A percentile compares a stretch with the other conserved stretches of the same genome.
These are phyloP conservation scores for Neurospora tetraspora DNA, from an alignment of 495 filamentous ascomycete species.

Conservation along the genomic window DNA sequence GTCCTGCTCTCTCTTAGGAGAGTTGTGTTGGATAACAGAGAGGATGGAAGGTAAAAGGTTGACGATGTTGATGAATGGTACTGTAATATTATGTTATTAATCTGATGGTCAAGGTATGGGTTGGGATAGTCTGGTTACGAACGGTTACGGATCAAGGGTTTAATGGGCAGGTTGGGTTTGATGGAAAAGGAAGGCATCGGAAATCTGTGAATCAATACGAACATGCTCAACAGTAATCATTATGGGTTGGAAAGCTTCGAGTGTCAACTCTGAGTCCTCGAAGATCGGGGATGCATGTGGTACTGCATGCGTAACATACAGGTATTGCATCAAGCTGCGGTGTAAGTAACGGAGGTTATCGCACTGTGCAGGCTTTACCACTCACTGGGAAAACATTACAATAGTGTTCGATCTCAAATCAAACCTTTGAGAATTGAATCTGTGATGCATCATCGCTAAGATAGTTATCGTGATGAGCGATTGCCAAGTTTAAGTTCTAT, in stretches of 20 bases:
- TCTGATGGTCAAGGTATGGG: neutral
- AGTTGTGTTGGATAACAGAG: neutral
- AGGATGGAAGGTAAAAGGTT: neutral
- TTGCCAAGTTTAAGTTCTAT: neutral
- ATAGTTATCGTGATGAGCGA: neutral
- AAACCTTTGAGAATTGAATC: neutral
- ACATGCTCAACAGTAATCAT: neutral
- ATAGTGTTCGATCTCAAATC: neutral
- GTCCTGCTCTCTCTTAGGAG: constrained; percentile 6
- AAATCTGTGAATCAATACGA: neutral
- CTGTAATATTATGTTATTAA: neutral
- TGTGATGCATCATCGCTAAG: neutral
- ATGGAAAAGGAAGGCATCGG: neutral
- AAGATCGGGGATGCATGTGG: neutral
- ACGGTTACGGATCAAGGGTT: neutral
- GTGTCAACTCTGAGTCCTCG: neutral
- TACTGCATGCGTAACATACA: neutral
- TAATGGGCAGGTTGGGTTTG: neutral
- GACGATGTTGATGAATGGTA: neutral
- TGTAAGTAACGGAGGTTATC: neutral
- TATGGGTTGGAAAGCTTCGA: neutral
- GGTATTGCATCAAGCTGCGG: neutral
- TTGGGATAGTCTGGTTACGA: neutral
- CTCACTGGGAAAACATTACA: neutral
- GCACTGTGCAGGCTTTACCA: neutral